phyloP scores from a whole-genome alignment of 495 filamentous ascomycete genomes.

The Penicillium desertorum region DNA sequence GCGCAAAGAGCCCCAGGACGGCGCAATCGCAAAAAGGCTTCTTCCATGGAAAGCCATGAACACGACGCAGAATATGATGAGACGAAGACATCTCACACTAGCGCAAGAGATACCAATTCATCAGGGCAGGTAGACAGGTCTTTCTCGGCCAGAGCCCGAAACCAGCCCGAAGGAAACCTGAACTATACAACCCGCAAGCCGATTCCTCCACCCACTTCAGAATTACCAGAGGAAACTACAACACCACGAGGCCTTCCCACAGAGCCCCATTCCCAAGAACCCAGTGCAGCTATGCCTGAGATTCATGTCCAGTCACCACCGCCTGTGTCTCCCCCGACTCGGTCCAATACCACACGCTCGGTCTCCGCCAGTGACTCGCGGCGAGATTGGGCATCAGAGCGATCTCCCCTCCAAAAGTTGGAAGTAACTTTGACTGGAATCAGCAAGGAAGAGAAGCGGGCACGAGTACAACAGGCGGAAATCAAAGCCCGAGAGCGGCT shows the following conservation, averaged over 20 bases:
- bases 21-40: conserved; percentile 16
- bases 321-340: conserved; percentile 20
- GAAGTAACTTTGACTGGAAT: conserved; percentile 85
- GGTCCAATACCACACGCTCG: conserved; percentile 42
- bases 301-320: conserved; percentile 13
- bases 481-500: conserved; percentile 52
- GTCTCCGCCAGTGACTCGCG: conserved; percentile 34
- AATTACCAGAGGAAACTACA: conserved; percentile 20
- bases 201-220: conserved; percentile 6
- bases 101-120: neutral
- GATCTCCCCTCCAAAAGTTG: conserved; percentile 87
- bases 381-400: conserved; percentile 64
- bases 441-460: conserved; percentile 87
- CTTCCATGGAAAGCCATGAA: conserved; percentile 9
- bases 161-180: conserved; percentile 15
- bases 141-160: conserved; percentile 25
- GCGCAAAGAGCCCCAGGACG: conserved; percentile 9
- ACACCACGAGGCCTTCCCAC: conserved; percentile 26
- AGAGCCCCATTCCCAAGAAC: conserved; percentile 9
- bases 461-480: conserved; percentile 78
- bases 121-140: conserved; percentile 15
- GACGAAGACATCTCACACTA: conserved; percentile 7
- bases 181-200: conserved; percentile 28
- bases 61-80: conserved; percentile 10
- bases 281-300: conserved; percentile 6